phyloP scores from a whole-genome alignment of 768 basidiomycete genomes.

The Hirschioporus abietinus region DNA sequence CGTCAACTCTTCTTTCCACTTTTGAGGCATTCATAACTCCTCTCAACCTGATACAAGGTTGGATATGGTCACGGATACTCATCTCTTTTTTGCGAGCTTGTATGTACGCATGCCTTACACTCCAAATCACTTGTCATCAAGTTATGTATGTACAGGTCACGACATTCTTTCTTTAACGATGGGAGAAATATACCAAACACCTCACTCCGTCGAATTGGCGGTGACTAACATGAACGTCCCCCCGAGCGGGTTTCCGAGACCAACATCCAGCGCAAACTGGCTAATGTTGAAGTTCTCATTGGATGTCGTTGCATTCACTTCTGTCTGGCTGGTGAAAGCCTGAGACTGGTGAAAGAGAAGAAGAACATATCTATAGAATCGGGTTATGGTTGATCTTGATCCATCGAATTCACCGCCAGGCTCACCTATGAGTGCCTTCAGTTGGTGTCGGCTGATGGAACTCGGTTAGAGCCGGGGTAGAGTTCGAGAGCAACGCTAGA shows the following conservation, averaged over 20 bases:
- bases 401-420: neutral
- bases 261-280: conserved; percentile 22
- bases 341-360: conserved; percentile 27
- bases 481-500: conserved; percentile 20
- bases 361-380: conserved; percentile 21
- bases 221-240: conserved; percentile 27
- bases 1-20: no score
- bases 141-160: no score
- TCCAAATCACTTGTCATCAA: no score
- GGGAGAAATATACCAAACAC: neutral
- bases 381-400: neutral
- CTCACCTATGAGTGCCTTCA: conserved; percentile 27
- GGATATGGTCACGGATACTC: no score
- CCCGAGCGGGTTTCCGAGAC: conserved; percentile 25
- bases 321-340: conserved; percentile 14
- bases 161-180: no score
- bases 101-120: no score
- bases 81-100: no score
- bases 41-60: no score
- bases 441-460: conserved; percentile 27
- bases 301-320: conserved; percentile 25
- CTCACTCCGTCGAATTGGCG: conserved; percentile 5
- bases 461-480: conserved; percentile 24
- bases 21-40: no score
- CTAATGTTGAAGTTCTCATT: conserved; percentile 28